Evolutionary conservation across 441 rosid species (phyloP), one percentile per base, ranked within the genome.

Genomic region (Croton setiger): DNA sequence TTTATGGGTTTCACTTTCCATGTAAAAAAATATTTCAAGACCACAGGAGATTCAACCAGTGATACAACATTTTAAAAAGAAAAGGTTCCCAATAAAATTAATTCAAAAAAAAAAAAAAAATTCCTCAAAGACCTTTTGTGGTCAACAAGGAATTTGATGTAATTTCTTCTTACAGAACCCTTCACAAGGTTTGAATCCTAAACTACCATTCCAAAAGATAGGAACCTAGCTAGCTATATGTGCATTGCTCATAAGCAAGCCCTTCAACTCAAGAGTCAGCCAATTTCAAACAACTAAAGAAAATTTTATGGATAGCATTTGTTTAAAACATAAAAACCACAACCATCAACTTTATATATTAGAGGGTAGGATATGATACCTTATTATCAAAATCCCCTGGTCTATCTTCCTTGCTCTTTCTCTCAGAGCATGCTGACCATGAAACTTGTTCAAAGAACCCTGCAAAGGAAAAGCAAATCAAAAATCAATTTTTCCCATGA

Each of bases 401-500:
- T 88, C 96, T 71, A 95, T 13, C 73, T 95, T 88, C 75, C 80
- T 84, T 39, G 99, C 99, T 82, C 98, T 84, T 79, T 88, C 99
- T 81, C 96, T 79, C 54, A 90, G 72, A 65, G 98, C 91, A 90
- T 94, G 98, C 74, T 94, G 97, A n/a, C 98, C 97, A 73, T 94
- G 90, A 74, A 92, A 94, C 86, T 88, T 88, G 96, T 90, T 94
- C 86, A 94, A 77, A 66, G 90, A 85, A 75, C 98, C 97, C 88
- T 87, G 83, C 64, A 70, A 79, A 68, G 36, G 23, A 33, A 58
- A 67, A 37, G 27, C 8, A 63, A 12, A 7, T 37, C 63, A 20
- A 79, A 63, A 73, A 73, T 59, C 66, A 56, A 12, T 39, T 13
- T 5, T 35, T 45, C 5, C 35, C 43, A 43, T 6, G 7, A 64